Conservation (phyloP, 2,329 filamentous ascomycete genomes). For the Alternaria solani region DNA sequence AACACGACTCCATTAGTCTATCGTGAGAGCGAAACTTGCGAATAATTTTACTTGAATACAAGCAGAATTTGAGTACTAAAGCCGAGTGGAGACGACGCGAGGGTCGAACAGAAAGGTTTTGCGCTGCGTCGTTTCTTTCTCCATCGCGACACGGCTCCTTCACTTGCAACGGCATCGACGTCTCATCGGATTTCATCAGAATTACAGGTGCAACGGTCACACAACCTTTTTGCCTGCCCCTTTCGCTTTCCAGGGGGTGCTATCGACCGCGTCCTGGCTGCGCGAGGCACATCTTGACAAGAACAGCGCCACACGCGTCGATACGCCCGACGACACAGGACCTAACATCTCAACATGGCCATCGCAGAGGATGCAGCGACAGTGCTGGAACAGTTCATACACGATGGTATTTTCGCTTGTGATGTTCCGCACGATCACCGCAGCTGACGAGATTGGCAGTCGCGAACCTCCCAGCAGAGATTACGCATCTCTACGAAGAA, state of each 20-base stretch:
- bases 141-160: constrained; percentile 13
- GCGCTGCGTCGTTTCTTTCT: constrained; percentile 13
- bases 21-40: neutral
- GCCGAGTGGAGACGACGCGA: neutral
- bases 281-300: neutral
- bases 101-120: constrained; percentile 1
- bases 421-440: neutral
- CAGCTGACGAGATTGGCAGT: constrained; percentile 53
- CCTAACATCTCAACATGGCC: constrained; percentile 35
- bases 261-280: neutral
- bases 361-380: constrained; percentile 68
- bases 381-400: constrained; percentile 80
- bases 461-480: constrained; percentile 81
- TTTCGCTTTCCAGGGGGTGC: neutral
- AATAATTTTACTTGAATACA: neutral
- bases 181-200: constrained; percentile 30
- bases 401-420: constrained; percentile 62
- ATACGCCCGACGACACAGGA: neutral
- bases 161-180: constrained; percentile 27
- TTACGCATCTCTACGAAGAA: constrained; percentile 84
- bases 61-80: neutral
- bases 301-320: constrained; percentile 3
- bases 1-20: constrained; percentile 8
- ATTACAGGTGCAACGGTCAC: constrained; percentile 2
- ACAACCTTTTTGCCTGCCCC: neutral